These are phyloP conservation scores for Senna siamea DNA, from an alignment of 306 rosid genomes.

Conservation along the genomic window DNA sequence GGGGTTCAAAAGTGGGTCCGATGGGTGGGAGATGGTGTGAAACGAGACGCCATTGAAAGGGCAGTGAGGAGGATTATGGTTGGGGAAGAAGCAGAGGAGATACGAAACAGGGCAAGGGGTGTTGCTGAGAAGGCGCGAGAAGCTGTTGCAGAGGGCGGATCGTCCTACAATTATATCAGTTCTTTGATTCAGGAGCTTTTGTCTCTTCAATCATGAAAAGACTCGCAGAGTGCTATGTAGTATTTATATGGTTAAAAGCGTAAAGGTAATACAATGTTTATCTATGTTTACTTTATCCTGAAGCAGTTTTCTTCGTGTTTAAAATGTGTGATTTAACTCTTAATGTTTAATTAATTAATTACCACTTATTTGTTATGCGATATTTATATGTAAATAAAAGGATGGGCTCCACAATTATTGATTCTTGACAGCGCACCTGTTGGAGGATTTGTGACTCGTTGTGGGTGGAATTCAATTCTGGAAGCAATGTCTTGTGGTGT, in stretches of 20 bases:
- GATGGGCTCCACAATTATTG: no score
- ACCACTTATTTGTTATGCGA: no score
- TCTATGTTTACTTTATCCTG: no score
- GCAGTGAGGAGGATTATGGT: constrained; percentile 37
- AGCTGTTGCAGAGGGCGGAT: constrained; percentile 41
- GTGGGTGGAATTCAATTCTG: no score
- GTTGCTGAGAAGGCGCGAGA: constrained; percentile 33
- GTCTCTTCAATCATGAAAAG: not conserved
- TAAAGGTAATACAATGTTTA: no score
- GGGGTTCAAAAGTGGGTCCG: constrained; percentile 40
- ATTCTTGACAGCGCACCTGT: no score
- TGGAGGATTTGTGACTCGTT: no score
- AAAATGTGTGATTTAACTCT: no score
- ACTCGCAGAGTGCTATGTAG: not conserved
- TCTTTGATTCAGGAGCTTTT: constrained; percentile 34
- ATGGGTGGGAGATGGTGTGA: constrained; percentile 27
- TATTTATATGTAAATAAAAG: constrained; percentile 38
- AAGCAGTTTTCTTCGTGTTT: no score
- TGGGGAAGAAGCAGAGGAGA: constrained; percentile 44
- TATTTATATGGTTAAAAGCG: no score
- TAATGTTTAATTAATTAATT: no score
- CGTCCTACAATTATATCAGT: constrained; percentile 29
- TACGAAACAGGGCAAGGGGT: constrained; percentile 42
- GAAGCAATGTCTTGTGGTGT: no score
- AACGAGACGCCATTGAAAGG: constrained; percentile 39